Percentiles rank a stretch among this genome's conserved stretches.
phyloP scores from a whole-genome alignment of 768 basidiomycete genomes.

The Trametes villosa region DNA sequence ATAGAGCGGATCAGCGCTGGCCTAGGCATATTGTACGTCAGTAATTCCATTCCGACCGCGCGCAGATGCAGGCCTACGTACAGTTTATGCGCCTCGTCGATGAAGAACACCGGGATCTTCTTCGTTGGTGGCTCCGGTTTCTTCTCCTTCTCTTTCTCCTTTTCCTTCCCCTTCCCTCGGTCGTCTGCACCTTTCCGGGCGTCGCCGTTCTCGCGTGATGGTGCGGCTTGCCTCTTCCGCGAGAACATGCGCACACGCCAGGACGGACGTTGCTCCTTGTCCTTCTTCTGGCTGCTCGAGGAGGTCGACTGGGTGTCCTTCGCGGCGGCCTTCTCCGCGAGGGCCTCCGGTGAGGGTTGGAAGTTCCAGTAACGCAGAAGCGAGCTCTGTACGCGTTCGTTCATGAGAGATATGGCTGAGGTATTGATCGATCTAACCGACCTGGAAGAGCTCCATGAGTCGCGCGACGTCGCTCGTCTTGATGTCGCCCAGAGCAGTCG shows the following conservation, averaged over 20 bases:
- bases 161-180: slow-evolving; percentile 36
- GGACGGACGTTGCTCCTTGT: slow-evolving; percentile 12
- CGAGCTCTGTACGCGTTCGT: slow-evolving; percentile 50
- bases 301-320: slow-evolving; percentile 18
- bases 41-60: neutral
- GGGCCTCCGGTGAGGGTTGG: slow-evolving; percentile 39
- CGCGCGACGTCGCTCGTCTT: slow-evolving; percentile 81
- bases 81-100: slow-evolving; percentile 88
- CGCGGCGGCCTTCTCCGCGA: slow-evolving; percentile 12
- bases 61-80: slow-evolving; percentile 30
- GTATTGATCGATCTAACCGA: slow-evolving; percentile 14
- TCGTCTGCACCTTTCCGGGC: neutral
- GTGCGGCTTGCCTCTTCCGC: slow-evolving; percentile 13
- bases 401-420: neutral
- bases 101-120: slow-evolving; percentile 79
- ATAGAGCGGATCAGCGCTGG: slow-evolving; percentile 76
- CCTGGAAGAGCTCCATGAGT: slow-evolving; percentile 86
- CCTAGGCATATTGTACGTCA: slow-evolving; percentile 38
- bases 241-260: slow-evolving; percentile 29
- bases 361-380: slow-evolving; percentile 78
- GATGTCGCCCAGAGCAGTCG: slow-evolving; percentile 41
- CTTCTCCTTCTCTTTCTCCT: slow-evolving; percentile 39
- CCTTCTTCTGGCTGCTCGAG: slow-evolving; percentile 8
- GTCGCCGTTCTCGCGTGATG: slow-evolving; percentile 18
- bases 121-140: slow-evolving; percentile 49